Evolutionary conservation across 495 filamentous ascomycete genomes (phyloP), one percentile per base, ranked within the genome.

Genomic region (Penicillium soppii): DNA sequence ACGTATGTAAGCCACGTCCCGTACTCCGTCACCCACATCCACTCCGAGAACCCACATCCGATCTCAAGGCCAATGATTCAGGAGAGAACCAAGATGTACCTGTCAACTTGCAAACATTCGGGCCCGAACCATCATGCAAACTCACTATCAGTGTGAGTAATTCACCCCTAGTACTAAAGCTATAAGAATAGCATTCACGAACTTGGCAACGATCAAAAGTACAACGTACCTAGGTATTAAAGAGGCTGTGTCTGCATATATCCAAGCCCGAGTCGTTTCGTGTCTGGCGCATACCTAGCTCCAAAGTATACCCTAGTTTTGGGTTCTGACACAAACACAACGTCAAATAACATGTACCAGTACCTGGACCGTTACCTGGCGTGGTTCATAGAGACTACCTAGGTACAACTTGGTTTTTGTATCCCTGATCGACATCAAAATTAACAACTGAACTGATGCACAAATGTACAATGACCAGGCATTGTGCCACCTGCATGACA

Each of bases 1-100:
- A 46, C 46, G 47, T 56, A 56, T 39, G 32, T 39, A 30, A 35
- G 50, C 41, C 47, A 35, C 53, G 53, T 56, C 47, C 46, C 36
- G 17, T 39, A 16, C 38, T 40, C 33, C 39, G 23, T 43, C 48
- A 38, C 49, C 36, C 26, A 12, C 26, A 44, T 32, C 42, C 42
- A 44, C 42, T 37, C 25, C 21, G 15, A 16, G 27, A 30, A 39
- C 32, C 49, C 41, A 52, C 39, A 25, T n/a, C n/a, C n/a, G n/a
- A n/a, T n/a, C n/a, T n/a, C n/a, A n/a, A n/a, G n/a, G n/a, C n/a
- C n/a, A n/a, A n/a, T n/a, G n/a, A n/a, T n/a, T n/a, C n/a, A n/a
- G n/a, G n/a, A n/a, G n/a, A n/a, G n/a, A n/a, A n/a, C n/a, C n/a
- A n/a, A n/a, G 29, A 32, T 3, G 29, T 32, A 32, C 29, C 29